Conservation (phyloP, 163 green algal species). For the Prototheca cutis region DNA sequence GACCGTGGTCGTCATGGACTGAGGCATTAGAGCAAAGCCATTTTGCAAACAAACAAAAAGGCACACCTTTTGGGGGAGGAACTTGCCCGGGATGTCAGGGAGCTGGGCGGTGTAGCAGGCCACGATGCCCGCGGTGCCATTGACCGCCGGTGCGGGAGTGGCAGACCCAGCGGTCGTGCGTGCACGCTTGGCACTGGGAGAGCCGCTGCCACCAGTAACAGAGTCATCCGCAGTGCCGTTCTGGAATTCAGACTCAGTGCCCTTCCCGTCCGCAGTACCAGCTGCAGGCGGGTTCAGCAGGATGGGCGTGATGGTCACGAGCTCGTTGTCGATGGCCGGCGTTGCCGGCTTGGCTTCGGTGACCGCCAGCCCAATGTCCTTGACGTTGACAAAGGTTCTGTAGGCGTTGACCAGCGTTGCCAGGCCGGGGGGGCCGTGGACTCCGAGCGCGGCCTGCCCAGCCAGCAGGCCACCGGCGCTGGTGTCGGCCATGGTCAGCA, state of each 20-base stretch:
- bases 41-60: too few species aligned
- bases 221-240: constrained; percentile 2
- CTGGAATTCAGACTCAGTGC: constrained; percentile 23
- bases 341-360: constrained; percentile 9
- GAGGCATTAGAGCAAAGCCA: background rate
- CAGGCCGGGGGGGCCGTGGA: constrained; percentile 45
- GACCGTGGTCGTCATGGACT: too few species aligned
- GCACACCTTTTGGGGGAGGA: constrained; percentile 48
- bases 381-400: constrained; percentile 47
- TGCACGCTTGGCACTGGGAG: background rate
- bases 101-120: constrained; percentile 64
- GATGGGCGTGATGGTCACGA: constrained; percentile 47
- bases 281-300: constrained; percentile 21
- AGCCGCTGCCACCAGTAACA: background rate
- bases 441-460: constrained; percentile 19
- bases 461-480: constrained; percentile 14
- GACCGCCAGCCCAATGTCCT: constrained; percentile 27
- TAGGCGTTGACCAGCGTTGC: constrained; percentile 39
- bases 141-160: too few species aligned
- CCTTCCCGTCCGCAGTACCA: constrained; percentile 2
- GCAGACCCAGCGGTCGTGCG: too few species aligned
- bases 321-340: constrained; percentile 41
- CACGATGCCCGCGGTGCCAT: too few species aligned
- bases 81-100: constrained; percentile 61
- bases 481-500: constrained; percentile 52